A percentile compares a stretch with the other conserved stretches of the same genome.
These are phyloP conservation scores for Chenopodium quinoa DNA, from an alignment of 148 eudicot species.

Conservation along the genomic window DNA sequence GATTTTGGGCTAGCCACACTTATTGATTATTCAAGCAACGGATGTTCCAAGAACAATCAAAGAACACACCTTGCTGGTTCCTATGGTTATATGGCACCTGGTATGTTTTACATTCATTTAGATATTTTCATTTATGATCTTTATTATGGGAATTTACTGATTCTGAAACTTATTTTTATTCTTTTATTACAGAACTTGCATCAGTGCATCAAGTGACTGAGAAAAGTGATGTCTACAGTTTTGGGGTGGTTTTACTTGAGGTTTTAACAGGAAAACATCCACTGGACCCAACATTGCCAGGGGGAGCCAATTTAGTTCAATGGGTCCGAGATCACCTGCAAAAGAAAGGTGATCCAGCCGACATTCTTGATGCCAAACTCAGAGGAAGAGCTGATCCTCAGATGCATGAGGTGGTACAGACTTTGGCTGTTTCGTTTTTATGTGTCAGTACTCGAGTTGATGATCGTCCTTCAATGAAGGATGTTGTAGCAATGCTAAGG, in stretches of 20 bases:
- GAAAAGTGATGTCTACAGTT: conserved; percentile 95
- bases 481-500: conserved; percentile 87
- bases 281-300: conserved; percentile 81
- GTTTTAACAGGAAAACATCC: conserved; percentile 96
- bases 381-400: conserved; percentile 89
- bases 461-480: conserved; percentile 94
- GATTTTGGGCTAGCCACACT: conserved; percentile 90
- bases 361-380: conserved; percentile 79
- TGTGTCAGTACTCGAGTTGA: conserved; percentile 63
- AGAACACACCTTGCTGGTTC: conserved; percentile 89
- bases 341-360: conserved; percentile 59
- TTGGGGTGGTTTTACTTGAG: conserved; percentile 84
- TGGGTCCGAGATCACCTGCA: conserved; percentile 86
- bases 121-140: neutral
- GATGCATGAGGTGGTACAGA: conserved; percentile 92
- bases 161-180: neutral
- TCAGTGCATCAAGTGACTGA: conserved; percentile 75
- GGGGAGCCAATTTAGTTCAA: conserved; percentile 79
- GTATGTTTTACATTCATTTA: conserved; percentile 32
- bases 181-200: conserved; percentile 59
- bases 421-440: conserved; percentile 81
- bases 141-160: neutral
- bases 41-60: conserved; percentile 43
- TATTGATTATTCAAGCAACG: conserved; percentile 34
- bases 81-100: conserved; percentile 99